Conservation (phyloP, 148 eudicot genomes). For the Simmondsia chinensis region DNA sequence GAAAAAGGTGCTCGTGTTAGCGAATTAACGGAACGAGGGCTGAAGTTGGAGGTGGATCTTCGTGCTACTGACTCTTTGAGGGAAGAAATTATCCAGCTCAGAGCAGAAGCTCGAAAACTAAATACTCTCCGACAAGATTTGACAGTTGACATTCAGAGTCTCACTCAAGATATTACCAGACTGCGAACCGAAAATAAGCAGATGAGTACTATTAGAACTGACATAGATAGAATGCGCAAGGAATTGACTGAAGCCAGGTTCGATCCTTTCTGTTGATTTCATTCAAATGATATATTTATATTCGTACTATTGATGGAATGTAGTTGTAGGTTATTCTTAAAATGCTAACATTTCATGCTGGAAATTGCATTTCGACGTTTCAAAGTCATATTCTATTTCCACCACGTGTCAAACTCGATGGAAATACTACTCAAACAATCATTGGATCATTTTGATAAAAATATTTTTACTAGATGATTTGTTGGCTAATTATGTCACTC, state of each 20-base stretch:
- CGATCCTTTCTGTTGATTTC: conserved; percentile 6
- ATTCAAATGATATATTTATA: no score
- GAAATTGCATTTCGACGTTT: no score
- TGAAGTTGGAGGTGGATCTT: conserved; percentile 77
- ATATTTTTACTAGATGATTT: no score
- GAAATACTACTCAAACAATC: no score
- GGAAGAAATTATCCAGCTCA: conserved; percentile 50
- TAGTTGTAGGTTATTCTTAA: no score
- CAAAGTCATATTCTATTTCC: no score
- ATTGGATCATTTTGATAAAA: no score
- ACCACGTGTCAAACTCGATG: no score
- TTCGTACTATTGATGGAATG: no score
- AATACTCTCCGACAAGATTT: conserved; percentile 44
- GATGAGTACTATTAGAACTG: conserved; percentile 45
- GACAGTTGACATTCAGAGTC: conserved; percentile 53
- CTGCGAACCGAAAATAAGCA: conserved; percentile 58
- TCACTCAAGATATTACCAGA: conserved; percentile 45
- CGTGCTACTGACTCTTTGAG: conserved; percentile 58
- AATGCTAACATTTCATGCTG: no score
- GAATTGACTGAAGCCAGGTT: conserved; percentile 79
- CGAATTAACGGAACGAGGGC: conserved; percentile 52
- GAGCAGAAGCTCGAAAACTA: conserved; percentile 61
- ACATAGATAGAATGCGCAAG: conserved; percentile 58
- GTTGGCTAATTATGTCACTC: no score
- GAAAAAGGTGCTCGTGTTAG: conserved; percentile 48